Base-by-base conservation (phyloP, 306 rosid species). In the Canavalia gladiata region DNA sequence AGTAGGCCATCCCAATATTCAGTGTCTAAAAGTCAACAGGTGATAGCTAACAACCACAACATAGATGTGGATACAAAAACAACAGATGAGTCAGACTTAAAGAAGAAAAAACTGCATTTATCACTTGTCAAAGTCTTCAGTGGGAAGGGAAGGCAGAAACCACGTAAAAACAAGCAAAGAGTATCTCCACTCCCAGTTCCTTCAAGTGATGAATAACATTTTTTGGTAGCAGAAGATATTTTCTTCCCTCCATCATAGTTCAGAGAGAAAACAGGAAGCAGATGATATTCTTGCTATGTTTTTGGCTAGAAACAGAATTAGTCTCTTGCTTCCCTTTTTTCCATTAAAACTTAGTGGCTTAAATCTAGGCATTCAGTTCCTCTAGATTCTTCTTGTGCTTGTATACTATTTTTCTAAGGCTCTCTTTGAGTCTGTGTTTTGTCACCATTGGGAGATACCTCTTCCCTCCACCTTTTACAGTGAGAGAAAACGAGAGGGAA, bases 121-220 rank as follows among this genome's bases (percentile, higher is more conserved):
- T 75, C 74, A 65, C 18, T 56, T 31, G 31, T 51, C 39, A 46
- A 64, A 11, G 78, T 8, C 51, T 81, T 81, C 68, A 34, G 68
- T 69, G 79, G 62, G 71, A 83, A 82, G 69, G 64, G 18, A 55
- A n/a, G 50, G 42, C 69, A 57, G 12, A 58, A 45, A 50, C 62
- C 59, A 42, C 73, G 43, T 52, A 54, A 76, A 31, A 76, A 65
- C 68, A 72, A 83, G 66, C 59, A 41, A 75, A 57, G 77, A 67
- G 33, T 9, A 18, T 18, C 59, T 64, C 55, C 67, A 31, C 86
- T 89, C n/a, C 90, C 49, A 78, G 89, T 81, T 84, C 90, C 80
- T 90, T 90, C 76, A 84, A 78, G 83, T 59, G 82, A 90, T 35
- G 7, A 37, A 30, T 68, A 34, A 8, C 35, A 42, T 34, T 2